These are phyloP conservation scores for Alternaria arbusti DNA, from an alignment of 2,329 filamentous ascomycete species.

Conservation along the genomic window DNA sequence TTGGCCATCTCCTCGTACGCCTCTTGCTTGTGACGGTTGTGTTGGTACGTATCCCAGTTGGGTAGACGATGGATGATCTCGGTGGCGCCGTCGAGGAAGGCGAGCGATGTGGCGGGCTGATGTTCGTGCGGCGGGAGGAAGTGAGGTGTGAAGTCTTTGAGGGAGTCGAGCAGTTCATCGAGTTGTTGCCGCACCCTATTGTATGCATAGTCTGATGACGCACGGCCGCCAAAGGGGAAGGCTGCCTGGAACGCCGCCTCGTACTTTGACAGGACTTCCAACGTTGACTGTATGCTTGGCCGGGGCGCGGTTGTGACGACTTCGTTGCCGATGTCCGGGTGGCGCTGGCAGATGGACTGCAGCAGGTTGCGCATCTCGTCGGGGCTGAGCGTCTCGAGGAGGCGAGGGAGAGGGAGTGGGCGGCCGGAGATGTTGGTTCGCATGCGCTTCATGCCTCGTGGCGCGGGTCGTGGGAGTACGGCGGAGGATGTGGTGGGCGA, in stretches of 20 bases:
- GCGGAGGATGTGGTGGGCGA: slow-evolving; percentile 85
- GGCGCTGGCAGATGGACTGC: slow-evolving; percentile 88
- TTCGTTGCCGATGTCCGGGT: slow-evolving; percentile 84
- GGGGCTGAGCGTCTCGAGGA: slow-evolving; percentile 92
- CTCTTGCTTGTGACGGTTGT: slow-evolving; percentile 91
- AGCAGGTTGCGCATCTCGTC: slow-evolving; percentile 83
- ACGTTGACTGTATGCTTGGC: slow-evolving; percentile 80
- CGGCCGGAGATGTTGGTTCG: slow-evolving; percentile 73
- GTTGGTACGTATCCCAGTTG: slow-evolving; percentile 85
- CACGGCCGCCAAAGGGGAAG: slow-evolving; percentile 83
- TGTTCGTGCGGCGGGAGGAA: slow-evolving; percentile 91
- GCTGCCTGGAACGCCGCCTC: slow-evolving; percentile 77
- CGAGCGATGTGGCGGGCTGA: slow-evolving; percentile 81
- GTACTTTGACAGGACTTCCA: slow-evolving; percentile 83
- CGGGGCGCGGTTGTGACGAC: slow-evolving; percentile 83
- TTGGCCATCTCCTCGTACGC: slow-evolving; percentile 95
- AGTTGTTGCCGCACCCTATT: slow-evolving; percentile 87
- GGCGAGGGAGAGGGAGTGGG: slow-evolving; percentile 71
- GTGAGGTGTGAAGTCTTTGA: slow-evolving; percentile 93
- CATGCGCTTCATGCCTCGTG: slow-evolving; percentile 61
- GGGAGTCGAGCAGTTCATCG: slow-evolving; percentile 80
- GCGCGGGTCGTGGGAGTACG: slow-evolving; percentile 70
- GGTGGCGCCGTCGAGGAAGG: slow-evolving; percentile 88
- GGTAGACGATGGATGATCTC: slow-evolving; percentile 88
- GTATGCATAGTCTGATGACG: slow-evolving; percentile 90